Base-by-base conservation (phyloP, 805 yeast species). In the Wickerhamomyces queroliae region DNA sequence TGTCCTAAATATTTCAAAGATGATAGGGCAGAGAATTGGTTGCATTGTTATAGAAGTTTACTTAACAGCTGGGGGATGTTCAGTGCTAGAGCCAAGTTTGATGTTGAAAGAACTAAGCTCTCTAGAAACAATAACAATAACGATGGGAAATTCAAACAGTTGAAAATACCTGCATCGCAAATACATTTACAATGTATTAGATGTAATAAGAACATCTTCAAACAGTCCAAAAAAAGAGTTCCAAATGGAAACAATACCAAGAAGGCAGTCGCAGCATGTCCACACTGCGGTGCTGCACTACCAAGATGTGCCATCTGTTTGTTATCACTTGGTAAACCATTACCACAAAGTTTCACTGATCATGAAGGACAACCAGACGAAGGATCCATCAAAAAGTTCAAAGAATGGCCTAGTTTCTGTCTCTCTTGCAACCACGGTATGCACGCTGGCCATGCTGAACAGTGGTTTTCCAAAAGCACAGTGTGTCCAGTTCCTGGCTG, bases 401-500 rank as follows among this genome's bases (percentile, higher is more conserved):
- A 78, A 43, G 83, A 83, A 46, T 88, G 96, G 95, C 89, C 91
- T 49, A 86, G 93, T 49, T 88, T 88, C 62, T 91, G 99, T 54
- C 63, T 91, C 47, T 76, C 81, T 25, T 91, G 99, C 57, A 87
- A 84, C 55, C 99, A 91, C 53, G 95, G 96, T 1, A 81, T 81
- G 76, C 99, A 91, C 63, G 89, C 95, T 0, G 89, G 84, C 4
- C 99, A 91, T 58, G 97, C 97, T 0, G 89, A 86, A 46, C 95
- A 90, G 53, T 91, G 99, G 99, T 91, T 91, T 58, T 74, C 82
- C 20, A 82, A 80, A 57, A 95, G 90, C 52, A 76, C 75, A 40
- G 76, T 85, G 1, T 91, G 99, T 54, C 97, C 99, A 0, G 95
- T 91, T 3, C 96, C 97, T 0, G 95, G 89, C 32, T 91, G 99